Percentiles rank a stretch among this genome's conserved stretches.
phyloP scores from a whole-genome alignment of 257 asterid species.

The Scutellaria barbata region DNA sequence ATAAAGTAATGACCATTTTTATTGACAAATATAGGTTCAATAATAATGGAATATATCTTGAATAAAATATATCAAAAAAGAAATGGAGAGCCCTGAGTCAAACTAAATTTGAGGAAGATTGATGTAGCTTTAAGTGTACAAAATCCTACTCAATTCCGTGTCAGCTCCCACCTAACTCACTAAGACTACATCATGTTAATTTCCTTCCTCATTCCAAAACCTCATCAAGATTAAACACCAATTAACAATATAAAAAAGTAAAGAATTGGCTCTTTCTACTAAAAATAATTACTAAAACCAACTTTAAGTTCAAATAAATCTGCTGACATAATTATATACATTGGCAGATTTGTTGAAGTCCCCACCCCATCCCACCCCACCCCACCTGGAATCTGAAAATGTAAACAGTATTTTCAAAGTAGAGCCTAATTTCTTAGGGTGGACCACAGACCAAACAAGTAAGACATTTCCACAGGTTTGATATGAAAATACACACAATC shows the following conservation, averaged over 20 bases:
- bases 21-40: background rate
- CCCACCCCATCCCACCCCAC: too few species aligned
- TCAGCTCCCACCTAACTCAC: too few species aligned
- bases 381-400: conserved; percentile 25
- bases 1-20: background rate
- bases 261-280: conserved; percentile 35
- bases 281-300: too few species aligned
- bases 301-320: conserved; percentile 33
- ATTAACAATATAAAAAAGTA: too few species aligned
- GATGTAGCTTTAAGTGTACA: background rate
- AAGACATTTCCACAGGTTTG: conserved; percentile 36
- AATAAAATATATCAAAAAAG: background rate
- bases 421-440: conserved; percentile 37
- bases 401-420: conserved; percentile 36
- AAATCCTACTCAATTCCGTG: conserved; percentile 28
- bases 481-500: conserved; percentile 42
- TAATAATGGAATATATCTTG: background rate
- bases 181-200: too few species aligned
- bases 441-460: conserved; percentile 39
- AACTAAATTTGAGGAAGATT: conserved; percentile 14
- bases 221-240: too few species aligned
- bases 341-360: too few species aligned
- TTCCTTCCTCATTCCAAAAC: too few species aligned
- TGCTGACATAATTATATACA: background rate
- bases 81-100: conserved; percentile 5